Percentiles rank a stretch among this genome's conserved stretches.
Evolutionary conservation across 495 filamentous ascomycete genomes (phyloP).

Genomic region (Neurospora sp.): DNA sequence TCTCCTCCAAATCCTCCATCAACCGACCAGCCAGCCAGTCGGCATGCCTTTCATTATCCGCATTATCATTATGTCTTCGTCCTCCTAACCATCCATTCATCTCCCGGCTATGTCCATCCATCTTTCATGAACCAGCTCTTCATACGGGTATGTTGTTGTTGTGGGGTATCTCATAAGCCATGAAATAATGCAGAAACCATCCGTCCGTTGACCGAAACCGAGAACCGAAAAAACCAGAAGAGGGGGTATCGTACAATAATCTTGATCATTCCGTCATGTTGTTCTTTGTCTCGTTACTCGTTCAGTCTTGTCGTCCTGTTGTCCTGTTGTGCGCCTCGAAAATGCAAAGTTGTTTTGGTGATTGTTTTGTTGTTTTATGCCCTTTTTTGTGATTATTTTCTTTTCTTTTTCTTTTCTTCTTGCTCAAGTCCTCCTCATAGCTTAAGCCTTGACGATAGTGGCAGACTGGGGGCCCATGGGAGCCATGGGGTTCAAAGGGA

Average conservation of each 20-base stretch:
- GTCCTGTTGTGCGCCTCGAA: background rate
- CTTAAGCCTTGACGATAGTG: background rate
- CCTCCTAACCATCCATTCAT: background rate
- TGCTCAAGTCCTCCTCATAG: background rate
- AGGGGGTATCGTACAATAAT: background rate
- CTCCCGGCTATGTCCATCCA: background rate
- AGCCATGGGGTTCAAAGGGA: background rate
- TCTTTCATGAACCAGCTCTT: background rate
- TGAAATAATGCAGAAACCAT: background rate
- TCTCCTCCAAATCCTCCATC: background rate
- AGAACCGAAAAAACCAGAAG: background rate
- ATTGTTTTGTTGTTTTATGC: background rate
- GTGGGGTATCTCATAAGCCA: background rate
- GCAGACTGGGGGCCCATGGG: background rate
- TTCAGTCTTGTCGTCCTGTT: background rate
- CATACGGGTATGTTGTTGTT: background rate
- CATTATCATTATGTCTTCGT: background rate
- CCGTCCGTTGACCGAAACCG: background rate
- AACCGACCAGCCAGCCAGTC: background rate
- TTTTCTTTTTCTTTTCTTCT: background rate
- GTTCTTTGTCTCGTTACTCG: background rate
- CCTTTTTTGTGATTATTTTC: background rate
- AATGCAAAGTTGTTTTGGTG: background rate
- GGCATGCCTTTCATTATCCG: background rate
- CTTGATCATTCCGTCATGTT: background rate